These are phyloP conservation scores for Lactifluus pinguis DNA, from an alignment of 768 basidiomycete genomes.

Conservation along the genomic window DNA sequence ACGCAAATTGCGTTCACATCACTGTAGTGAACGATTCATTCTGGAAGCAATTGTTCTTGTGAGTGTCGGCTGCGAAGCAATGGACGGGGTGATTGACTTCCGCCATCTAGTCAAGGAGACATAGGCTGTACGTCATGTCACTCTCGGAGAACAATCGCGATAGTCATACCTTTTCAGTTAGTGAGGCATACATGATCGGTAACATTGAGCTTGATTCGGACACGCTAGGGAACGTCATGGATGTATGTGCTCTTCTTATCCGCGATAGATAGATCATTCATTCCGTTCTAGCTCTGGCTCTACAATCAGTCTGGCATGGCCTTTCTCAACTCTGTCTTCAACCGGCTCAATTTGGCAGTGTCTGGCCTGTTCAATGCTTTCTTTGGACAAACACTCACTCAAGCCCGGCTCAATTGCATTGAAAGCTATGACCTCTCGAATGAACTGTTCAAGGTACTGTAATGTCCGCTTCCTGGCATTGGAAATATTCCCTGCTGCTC, in stretches of 20 bases:
- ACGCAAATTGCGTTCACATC: conserved; percentile 18
- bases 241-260: conserved; percentile 21
- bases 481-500: too few relatives aligned
- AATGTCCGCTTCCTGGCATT: conserved; percentile 20
- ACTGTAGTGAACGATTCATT: conserved; percentile 26
- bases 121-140: conserved; percentile 25
- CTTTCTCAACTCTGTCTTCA: conserved; percentile 22
- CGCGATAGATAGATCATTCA: neutral
- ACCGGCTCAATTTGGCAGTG: conserved; percentile 20
- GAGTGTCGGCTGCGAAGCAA: conserved; percentile 6
- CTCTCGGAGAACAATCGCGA: neutral
- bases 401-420: conserved; percentile 63
- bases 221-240: conserved; percentile 26
- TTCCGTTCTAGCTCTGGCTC: conserved; percentile 26
- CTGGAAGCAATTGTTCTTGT: conserved; percentile 30
- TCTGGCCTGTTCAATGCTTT: conserved; percentile 48
- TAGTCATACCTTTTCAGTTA: conserved; percentile 21
- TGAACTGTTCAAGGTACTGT: conserved; percentile 62
- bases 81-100: neutral
- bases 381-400: conserved; percentile 62
- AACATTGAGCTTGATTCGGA: conserved; percentile 24
- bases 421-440: conserved; percentile 93
- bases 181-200: conserved; percentile 31
- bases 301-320: conserved; percentile 26
- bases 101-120: conserved; percentile 23